phyloP scores from a whole-genome alignment of 2,329 filamentous ascomycete genomes.

The Chrysosporium keratinophilum region DNA sequence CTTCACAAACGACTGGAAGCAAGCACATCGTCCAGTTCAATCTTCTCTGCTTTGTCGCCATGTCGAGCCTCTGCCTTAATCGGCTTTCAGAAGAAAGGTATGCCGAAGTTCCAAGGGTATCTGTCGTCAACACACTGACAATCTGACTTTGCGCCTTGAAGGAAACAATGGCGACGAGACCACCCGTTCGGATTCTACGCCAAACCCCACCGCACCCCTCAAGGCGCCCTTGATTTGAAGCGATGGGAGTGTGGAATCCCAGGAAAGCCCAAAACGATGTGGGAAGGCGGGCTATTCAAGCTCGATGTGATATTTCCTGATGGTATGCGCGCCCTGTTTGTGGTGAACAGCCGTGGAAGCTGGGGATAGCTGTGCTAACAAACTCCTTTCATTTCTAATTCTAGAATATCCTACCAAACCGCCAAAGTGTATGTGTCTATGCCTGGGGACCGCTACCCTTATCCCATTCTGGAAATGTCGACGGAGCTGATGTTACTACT shows the following conservation, averaged over 20 bases:
- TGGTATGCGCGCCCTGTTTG: slow-evolving; percentile 46
- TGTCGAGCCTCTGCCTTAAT: slow-evolving; percentile 62
- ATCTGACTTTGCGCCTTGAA: slow-evolving; percentile 29
- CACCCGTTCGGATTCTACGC: slow-evolving; percentile 98
- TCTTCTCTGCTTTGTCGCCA: background rate
- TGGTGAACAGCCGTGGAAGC: background rate
- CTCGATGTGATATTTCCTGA: slow-evolving; percentile 87
- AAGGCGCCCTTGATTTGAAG: slow-evolving; percentile 83
- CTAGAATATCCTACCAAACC: slow-evolving; percentile 97
- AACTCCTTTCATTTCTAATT: slow-evolving; percentile 6
- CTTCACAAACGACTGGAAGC: background rate
- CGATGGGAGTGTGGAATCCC: slow-evolving; percentile 94
- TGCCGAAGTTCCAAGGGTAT: background rate
- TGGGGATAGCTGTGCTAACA: slow-evolving; percentile 7
- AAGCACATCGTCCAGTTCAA: background rate
- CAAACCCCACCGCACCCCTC: slow-evolving; percentile 66
- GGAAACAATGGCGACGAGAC: slow-evolving; percentile 93
- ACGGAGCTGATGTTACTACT: slow-evolving; percentile 10
- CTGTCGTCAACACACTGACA: background rate
- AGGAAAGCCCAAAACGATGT: slow-evolving; percentile 91
- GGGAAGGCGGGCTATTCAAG: slow-evolving; percentile 97
- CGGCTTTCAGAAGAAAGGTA: slow-evolving; percentile 81
- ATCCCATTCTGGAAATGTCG: background rate
- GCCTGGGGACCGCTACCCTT: background rate
- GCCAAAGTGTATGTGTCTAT: slow-evolving; percentile 75